Conservation (phyloP, 2,329 filamentous ascomycete genomes). For the Nannizzia gypsea region DNA sequence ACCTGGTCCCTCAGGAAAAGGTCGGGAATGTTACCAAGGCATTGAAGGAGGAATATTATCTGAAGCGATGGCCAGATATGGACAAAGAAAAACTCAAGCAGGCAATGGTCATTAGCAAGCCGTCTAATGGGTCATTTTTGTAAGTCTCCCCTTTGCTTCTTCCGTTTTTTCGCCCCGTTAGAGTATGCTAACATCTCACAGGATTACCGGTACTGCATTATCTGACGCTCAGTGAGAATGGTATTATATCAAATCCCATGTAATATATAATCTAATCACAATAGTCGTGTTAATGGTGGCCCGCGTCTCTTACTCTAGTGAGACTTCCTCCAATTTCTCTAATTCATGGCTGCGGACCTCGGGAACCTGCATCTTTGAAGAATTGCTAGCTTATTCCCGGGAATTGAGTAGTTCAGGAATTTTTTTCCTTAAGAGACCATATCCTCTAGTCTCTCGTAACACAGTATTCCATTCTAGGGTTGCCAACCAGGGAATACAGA, state of each 20-base stretch:
- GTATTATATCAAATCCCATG: neutral
- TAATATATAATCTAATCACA: neutral
- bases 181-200: constrained; percentile 10
- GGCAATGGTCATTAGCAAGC: constrained; percentile 81
- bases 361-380: too few species aligned
- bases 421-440: too few species aligned
- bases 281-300: neutral
- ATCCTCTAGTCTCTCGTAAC: too few species aligned
- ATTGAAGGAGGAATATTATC: constrained; percentile 72
- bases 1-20: constrained; percentile 75
- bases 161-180: neutral
- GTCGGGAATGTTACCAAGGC: constrained; percentile 66
- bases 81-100: constrained; percentile 61
- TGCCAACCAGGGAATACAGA: too few species aligned
- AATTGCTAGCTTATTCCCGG: neutral
- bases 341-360: neutral
- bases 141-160: constrained; percentile 18
- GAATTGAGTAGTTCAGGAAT: too few species aligned
- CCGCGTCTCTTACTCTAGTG: neutral
- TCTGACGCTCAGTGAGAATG: constrained; percentile 16
- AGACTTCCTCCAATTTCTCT: neutral
- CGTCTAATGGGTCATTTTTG: constrained; percentile 39
- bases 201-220: constrained; percentile 30
- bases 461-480: too few species aligned
- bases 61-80: constrained; percentile 54